Percentiles rank a stretch among this genome's conserved stretches.
These are phyloP conservation scores for Aspergillus intermedius DNA, from an alignment of 2,329 filamentous ascomycete species.

Conservation along the genomic window DNA sequence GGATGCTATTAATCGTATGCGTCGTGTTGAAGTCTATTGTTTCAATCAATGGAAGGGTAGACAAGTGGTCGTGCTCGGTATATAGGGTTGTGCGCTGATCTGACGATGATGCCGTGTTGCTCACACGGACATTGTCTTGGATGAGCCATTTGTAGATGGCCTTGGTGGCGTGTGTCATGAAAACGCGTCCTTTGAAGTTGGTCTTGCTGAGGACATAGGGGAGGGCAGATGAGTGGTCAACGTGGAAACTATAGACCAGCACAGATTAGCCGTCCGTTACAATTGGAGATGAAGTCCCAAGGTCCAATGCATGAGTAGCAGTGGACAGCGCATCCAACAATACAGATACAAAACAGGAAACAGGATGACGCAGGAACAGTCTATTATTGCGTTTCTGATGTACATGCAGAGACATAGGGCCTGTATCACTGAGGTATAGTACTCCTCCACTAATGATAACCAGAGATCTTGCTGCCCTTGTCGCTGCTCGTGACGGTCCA, in stretches of 20 bases:
- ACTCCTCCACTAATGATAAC: conserved; percentile 4
- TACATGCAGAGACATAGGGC: conserved; percentile 23
- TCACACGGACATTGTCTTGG: conserved; percentile 89
- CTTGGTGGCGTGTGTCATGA: conserved; percentile 99
- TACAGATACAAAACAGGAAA: conserved; percentile 1
- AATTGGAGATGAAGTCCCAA: neutral
- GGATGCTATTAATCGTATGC: conserved; percentile 91
- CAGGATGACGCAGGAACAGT: conserved; percentile 5
- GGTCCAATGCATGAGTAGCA: neutral
- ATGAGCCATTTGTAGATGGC: conserved; percentile 99
- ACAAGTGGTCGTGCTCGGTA: conserved; percentile 89
- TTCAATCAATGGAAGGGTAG: conserved; percentile 89
- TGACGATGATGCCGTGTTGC: conserved; percentile 58
- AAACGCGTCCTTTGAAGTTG: conserved; percentile 91
- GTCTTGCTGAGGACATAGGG: conserved; percentile 97
- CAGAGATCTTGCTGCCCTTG: conserved; percentile 1
- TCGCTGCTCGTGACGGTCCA: conserved; percentile 3
- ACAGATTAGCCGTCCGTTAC: conserved; percentile 22
- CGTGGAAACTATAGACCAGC: conserved; percentile 67
- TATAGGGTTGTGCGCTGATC: conserved; percentile 67
- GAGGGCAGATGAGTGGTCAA: conserved; percentile 97
- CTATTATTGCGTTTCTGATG: conserved; percentile 30
- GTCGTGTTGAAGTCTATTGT: conserved; percentile 98
- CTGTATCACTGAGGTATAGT: conserved; percentile 5
- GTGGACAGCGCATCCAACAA: neutral